Evolutionary conservation across 169 alveolate genomes (phyloP), one percentile per base, ranked within the genome.

Genomic region (Eimeria falciformis): DNA sequence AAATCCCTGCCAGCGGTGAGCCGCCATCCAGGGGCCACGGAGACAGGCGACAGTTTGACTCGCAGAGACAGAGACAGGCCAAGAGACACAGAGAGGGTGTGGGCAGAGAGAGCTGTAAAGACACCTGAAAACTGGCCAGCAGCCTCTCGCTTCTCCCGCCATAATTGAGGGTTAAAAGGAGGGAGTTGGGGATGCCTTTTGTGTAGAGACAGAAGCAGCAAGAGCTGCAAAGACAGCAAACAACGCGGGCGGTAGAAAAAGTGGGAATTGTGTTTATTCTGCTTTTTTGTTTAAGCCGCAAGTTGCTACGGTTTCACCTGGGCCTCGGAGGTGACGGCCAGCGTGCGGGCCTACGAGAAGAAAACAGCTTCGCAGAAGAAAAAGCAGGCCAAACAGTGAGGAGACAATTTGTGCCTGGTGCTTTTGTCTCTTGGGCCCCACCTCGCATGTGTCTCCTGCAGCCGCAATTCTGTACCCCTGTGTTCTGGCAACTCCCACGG

Each of bases 1-100:
- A 25, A 25, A 77, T 77, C 47, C 86, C 86, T n/a, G 86, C 86
- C 14, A 77, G 86, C 69, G 86, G 86, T 73, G 84, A 40, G 84
- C 7, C 62, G 33, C 3, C 3, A 68, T n/a, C n/a, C n/a, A n/a
- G n/a, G n/a, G n/a, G n/a, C n/a, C n/a, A n/a, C n/a, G n/a, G n/a
- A n/a, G n/a, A n/a, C n/a, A n/a, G n/a, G n/a, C n/a, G n/a, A n/a
- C n/a, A n/a, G n/a, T n/a, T n/a, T n/a, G n/a, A n/a, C n/a, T n/a
- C n/a, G n/a, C n/a, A n/a, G n/a, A n/a, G n/a, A n/a, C n/a, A n/a
- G n/a, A n/a, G n/a, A n/a, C n/a, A n/a, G n/a, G n/a, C n/a, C n/a
- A n/a, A n/a, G n/a, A n/a, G n/a, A n/a, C n/a, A n/a, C n/a, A n/a
- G n/a, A n/a, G n/a, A n/a, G n/a, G n/a, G n/a, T n/a, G n/a, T n/a